Percentiles rank a stretch among this genome's conserved stretches.
These are phyloP conservation scores for Penicillium desertorum DNA, from an alignment of 495 filamentous ascomycete species.

Conservation along the genomic window DNA sequence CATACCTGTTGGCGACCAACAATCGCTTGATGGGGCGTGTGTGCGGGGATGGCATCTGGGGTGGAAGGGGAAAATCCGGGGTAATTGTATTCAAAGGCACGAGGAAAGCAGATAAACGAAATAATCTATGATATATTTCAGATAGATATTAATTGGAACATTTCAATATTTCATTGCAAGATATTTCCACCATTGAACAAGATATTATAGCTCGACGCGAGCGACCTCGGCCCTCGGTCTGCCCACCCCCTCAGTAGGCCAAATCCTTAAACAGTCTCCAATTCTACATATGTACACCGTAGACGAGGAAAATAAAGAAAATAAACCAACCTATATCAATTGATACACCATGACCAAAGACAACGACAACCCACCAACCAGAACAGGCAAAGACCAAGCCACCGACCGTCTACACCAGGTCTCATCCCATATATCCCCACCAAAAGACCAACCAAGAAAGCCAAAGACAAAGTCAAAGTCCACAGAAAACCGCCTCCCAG, in stretches of 20 bases:
- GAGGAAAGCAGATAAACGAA: not conserved
- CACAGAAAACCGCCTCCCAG: conserved; percentile 43
- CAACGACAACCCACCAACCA: conserved; percentile 13
- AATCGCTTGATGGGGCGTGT: conserved; percentile 49
- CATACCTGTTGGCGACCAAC: conserved; percentile 58
- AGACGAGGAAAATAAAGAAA: too few species aligned
- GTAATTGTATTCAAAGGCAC: not conserved
- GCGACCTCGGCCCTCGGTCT: conserved; percentile 22
- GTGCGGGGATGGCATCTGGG: conserved; percentile 26
- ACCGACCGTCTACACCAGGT: conserved; percentile 39
- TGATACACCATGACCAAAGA: conserved; percentile 23
- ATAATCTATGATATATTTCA: not conserved
- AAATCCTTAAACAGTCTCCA: not conserved
- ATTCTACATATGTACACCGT: not conserved
- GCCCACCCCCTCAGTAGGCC: conserved; percentile 15
- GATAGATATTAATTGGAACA: not conserved
- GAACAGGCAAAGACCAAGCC: conserved; percentile 24
- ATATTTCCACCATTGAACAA: not conserved
- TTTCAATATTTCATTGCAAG: not conserved
- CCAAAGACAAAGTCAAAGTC: conserved; percentile 20
- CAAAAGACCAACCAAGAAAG: conserved; percentile 13
- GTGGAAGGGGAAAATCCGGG: conserved; percentile 8
- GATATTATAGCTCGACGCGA: conserved; percentile 9
- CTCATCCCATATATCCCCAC: conserved; percentile 33
- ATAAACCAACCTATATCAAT: conserved; percentile 3